These are phyloP conservation scores for Ophiostoma perfectum DNA, from an alignment of 2,329 filamentous ascomycete genomes.

Conservation along the genomic window DNA sequence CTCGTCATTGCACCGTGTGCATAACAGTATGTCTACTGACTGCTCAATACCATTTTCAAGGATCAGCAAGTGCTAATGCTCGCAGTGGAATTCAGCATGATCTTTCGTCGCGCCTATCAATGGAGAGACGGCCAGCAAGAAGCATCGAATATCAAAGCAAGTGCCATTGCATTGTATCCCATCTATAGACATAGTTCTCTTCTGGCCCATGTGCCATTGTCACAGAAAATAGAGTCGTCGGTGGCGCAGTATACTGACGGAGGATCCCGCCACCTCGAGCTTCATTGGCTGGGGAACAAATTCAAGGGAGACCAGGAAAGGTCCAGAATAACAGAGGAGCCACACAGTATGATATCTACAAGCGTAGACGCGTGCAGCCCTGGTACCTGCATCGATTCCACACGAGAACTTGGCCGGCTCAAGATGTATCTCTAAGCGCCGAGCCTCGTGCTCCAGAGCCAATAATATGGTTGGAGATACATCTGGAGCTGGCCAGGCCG, in stretches of 20 bases:
- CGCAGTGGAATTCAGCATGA: too few species aligned
- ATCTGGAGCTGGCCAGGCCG: neutral
- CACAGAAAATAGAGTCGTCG: too few species aligned
- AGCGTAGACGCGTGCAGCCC: neutral
- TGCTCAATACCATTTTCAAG: neutral
- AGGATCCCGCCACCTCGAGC: too few species aligned
- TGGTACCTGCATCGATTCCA: neutral
- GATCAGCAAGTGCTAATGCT: neutral
- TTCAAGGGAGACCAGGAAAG: neutral
- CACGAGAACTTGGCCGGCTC: neutral
- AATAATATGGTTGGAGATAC: neutral
- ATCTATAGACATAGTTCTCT: too few species aligned
- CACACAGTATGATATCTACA: constrained; percentile 1
- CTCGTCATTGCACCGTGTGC: neutral
- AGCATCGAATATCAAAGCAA: too few species aligned
- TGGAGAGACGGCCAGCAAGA: too few species aligned
- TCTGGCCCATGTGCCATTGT: too few species aligned
- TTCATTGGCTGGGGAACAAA: too few species aligned
- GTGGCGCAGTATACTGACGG: too few species aligned
- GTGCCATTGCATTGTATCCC: too few species aligned
- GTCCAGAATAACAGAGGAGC: neutral
- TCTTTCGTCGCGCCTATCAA: too few species aligned
- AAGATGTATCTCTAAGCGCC: neutral
- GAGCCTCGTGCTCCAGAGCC: neutral
- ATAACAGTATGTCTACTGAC: neutral